A percentile compares a stretch with the other conserved stretches of the same genome.
Conservation (phyloP, 169 alveolate genomes). For the Eimeria falciformis region DNA sequence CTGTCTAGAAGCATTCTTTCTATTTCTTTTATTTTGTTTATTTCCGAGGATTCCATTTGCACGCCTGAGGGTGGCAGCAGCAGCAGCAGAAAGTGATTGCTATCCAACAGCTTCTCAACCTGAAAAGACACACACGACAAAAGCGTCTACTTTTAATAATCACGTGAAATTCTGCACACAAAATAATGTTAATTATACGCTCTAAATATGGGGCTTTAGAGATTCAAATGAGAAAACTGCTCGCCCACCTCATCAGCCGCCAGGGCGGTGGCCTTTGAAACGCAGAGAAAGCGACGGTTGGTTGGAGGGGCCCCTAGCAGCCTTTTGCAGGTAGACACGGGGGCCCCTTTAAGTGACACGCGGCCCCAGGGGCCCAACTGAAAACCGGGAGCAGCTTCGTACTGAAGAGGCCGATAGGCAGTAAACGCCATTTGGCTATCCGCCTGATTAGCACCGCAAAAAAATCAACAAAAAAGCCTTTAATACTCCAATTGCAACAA, state of each 20-base stretch:
- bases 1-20: slow-evolving; percentile 46
- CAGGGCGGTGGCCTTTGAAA: slow-evolving; percentile 32
- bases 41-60: slow-evolving; percentile 9
- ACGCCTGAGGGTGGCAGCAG: slow-evolving; percentile 54
- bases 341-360: slow-evolving; percentile 15
- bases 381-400: slow-evolving; percentile 7
- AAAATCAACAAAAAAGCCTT: too few relatives aligned
- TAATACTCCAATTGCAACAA: too few relatives aligned
- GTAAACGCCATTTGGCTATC: slow-evolving; percentile 22
- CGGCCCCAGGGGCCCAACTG: slow-evolving; percentile 61
- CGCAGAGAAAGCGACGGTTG: slow-evolving; percentile 21
- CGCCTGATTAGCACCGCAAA: too few relatives aligned
- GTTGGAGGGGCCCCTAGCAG: neutral
- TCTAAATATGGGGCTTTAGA: too few relatives aligned
- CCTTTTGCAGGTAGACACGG: slow-evolving; percentile 46
- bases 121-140: neutral
- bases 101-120: slow-evolving; percentile 24
- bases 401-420: slow-evolving; percentile 48
- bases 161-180: neutral
- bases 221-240: too few relatives aligned
- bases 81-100: slow-evolving; percentile 44
- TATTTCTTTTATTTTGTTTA: neutral
- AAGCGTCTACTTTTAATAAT: neutral
- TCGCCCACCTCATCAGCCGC: slow-evolving; percentile 21
- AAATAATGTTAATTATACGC: neutral